Conservation (phyloP, 352 stramenopile genomes). For the Pythium biforme region DNA sequence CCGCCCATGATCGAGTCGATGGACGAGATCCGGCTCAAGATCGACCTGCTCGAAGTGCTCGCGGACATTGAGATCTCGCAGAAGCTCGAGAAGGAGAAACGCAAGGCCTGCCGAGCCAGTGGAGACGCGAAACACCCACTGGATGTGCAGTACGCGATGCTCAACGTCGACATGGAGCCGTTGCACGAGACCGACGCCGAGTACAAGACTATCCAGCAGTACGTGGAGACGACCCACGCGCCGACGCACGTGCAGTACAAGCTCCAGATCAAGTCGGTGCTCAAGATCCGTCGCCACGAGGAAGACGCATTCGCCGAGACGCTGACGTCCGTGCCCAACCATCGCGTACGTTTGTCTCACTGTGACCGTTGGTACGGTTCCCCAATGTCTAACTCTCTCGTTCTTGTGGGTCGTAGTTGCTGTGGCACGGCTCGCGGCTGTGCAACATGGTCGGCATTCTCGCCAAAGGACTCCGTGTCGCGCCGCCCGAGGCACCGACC, state of each 20-base stretch:
- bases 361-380: too few relatives aligned
- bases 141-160: conserved; percentile 50
- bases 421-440: conserved; percentile 84
- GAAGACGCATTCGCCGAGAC: conserved; percentile 41
- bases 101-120: neutral
- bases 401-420: too few relatives aligned
- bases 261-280: conserved; percentile 46
- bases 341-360: conserved; percentile 34
- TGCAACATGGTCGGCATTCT: conserved; percentile 84
- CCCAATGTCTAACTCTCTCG: too few relatives aligned
- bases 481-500: conserved; percentile 70
- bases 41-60: conserved; percentile 60
- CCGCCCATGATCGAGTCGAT: conserved; percentile 54
- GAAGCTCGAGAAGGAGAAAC: conserved; percentile 44
- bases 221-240: conserved; percentile 58
- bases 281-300: conserved; percentile 45
- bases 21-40: conserved; percentile 54
- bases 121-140: conserved; percentile 35
- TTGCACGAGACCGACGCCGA: conserved; percentile 37
- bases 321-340: conserved; percentile 49
- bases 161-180: conserved; percentile 47
- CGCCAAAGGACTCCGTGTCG: conserved; percentile 73
- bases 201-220: conserved; percentile 60
- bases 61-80: conserved; percentile 65
- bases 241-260: conserved; percentile 45